A percentile compares a stretch with the other conserved stretches of the same genome.
Conservation (phyloP, 768 basidiomycete species). For the Mycena rebaudengoi region DNA sequence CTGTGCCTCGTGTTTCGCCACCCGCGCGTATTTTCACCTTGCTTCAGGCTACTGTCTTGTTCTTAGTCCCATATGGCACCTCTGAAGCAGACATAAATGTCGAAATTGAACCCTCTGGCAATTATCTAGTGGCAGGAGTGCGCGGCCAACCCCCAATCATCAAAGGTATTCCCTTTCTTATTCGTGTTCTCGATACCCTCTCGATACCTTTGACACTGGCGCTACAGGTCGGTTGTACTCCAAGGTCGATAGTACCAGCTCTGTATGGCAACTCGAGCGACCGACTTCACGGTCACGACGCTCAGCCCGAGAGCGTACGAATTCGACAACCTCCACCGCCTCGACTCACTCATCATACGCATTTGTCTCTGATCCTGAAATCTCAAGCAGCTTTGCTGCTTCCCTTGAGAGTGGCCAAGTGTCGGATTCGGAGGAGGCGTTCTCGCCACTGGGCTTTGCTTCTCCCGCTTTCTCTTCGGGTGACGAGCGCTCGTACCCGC, state of each 20-base stretch:
- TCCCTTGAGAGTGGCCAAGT: slow-evolving; percentile 78
- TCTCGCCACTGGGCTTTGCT: slow-evolving; percentile 65
- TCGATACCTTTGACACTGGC: not conserved
- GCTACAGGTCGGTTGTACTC: slow-evolving; percentile 74
- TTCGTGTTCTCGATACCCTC: not conserved
- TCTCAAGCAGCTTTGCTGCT: slow-evolving; percentile 85
- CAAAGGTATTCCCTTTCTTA: slow-evolving; percentile 64
- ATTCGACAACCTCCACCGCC: slow-evolving; percentile 75
- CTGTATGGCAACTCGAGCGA: slow-evolving; percentile 84
- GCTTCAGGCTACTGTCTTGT: slow-evolving; percentile 19
- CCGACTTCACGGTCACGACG: slow-evolving; percentile 52
- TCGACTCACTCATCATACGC: slow-evolving; percentile 87
- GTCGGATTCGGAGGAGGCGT: slow-evolving; percentile 76
- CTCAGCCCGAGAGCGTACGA: slow-evolving; percentile 74
- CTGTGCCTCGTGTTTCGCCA: slow-evolving; percentile 28
- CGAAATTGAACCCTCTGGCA: slow-evolving; percentile 61
- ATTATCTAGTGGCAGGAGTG: slow-evolving; percentile 78
- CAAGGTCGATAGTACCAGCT: slow-evolving; percentile 68
- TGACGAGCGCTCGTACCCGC: slow-evolving; percentile 54
- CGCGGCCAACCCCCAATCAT: slow-evolving; percentile 74
- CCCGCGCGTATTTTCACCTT: slow-evolving; percentile 18
- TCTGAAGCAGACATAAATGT: slow-evolving; percentile 69
- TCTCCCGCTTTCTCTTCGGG: slow-evolving; percentile 70
- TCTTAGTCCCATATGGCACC: slow-evolving; percentile 69
- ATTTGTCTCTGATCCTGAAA: slow-evolving; percentile 83